phyloP scores from a whole-genome alignment of 2,329 filamentous ascomycete species.

The Rutstroemia sp. region DNA sequence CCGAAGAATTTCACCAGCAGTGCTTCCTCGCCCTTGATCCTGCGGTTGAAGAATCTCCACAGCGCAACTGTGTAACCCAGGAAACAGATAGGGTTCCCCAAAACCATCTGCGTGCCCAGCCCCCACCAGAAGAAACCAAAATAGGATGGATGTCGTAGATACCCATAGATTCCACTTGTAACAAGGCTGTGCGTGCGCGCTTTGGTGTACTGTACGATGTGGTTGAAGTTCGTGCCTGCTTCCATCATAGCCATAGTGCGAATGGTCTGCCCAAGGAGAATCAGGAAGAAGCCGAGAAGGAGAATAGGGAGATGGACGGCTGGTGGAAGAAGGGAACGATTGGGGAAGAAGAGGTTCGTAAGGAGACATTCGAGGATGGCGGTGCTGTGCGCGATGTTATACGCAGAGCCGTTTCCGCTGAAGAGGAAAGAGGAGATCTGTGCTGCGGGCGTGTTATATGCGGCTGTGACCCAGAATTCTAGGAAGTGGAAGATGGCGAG shows the following conservation, averaged over 20 bases:
- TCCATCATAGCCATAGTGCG: conserved; percentile 82
- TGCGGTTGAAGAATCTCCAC: conserved; percentile 73
- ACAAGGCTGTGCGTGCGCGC: conserved; percentile 70
- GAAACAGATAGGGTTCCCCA: conserved; percentile 79
- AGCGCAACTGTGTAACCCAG: conserved; percentile 65
- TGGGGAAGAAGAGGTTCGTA: conserved; percentile 48
- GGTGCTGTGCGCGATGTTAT: conserved; percentile 72
- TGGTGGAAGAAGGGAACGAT: conserved; percentile 14
- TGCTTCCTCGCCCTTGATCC: conserved; percentile 74
- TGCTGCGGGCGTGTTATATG: conserved; percentile 70
- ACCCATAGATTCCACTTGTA: conserved; percentile 69
- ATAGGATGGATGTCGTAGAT: conserved; percentile 81
- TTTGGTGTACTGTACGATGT: conserved; percentile 67
- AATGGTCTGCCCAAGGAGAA: conserved; percentile 64
- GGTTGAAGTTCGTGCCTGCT: conserved; percentile 88
- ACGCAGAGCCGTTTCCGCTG: conserved; percentile 74
- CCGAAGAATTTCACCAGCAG: conserved; percentile 77
- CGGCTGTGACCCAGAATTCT: conserved; percentile 87
- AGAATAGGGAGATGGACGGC: conserved; percentile 33
- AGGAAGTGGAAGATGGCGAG: conserved; percentile 88
- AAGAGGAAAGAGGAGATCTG: conserved; percentile 73
- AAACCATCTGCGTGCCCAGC: conserved; percentile 82
- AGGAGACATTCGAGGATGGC: conserved; percentile 68
- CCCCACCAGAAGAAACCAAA: conserved; percentile 99
- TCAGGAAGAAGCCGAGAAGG: conserved; percentile 52